These are phyloP conservation scores for Podaxis rugospora DNA, from an alignment of 768 basidiomycete species.

Conservation along the genomic window DNA sequence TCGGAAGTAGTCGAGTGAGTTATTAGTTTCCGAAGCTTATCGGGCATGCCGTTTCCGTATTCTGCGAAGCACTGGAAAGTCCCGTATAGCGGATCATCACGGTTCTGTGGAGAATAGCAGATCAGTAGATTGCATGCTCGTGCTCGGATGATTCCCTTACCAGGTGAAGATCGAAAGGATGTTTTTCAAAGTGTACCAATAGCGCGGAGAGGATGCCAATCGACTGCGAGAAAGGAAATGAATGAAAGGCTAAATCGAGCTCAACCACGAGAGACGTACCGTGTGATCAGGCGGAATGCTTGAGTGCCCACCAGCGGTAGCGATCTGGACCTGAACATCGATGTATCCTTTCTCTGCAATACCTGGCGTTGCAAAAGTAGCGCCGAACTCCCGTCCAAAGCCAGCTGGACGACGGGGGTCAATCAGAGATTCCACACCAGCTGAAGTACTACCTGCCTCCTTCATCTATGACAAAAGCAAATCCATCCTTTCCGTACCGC, in stretches of 20 bases:
- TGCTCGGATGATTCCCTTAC: slow-evolving; percentile 25
- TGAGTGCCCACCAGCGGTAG: slow-evolving; percentile 78
- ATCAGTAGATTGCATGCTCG: neutral
- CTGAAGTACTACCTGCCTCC: slow-evolving; percentile 48
- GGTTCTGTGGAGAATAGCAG: slow-evolving; percentile 30
- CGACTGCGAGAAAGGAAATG: slow-evolving; percentile 35
- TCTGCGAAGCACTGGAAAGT: slow-evolving; percentile 63
- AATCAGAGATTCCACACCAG: neutral
- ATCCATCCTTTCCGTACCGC: slow-evolving; percentile 65
- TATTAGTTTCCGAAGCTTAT: slow-evolving; percentile 42
- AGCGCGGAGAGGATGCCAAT: slow-evolving; percentile 78
- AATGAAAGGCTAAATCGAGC: neutral
- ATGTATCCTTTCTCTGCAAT: slow-evolving; percentile 74
- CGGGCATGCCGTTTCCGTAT: slow-evolving; percentile 52
- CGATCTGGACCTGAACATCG: slow-evolving; percentile 60
- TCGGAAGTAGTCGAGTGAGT: slow-evolving; percentile 43
- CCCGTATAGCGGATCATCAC: slow-evolving; percentile 53
- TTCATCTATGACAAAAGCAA: slow-evolving; percentile 85
- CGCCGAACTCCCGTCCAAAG: slow-evolving; percentile 45
- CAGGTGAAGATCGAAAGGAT: slow-evolving; percentile 53
- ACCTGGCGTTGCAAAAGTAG: slow-evolving; percentile 54
- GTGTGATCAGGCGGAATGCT: slow-evolving; percentile 82
- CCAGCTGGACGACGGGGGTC: slow-evolving; percentile 30
- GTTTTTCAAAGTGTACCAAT: slow-evolving; percentile 62
- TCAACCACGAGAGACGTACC: slow-evolving; percentile 27